These are phyloP conservation scores for Cytospora paraplurivora DNA, from an alignment of 2,329 filamentous ascomycete species.

Conservation along the genomic window DNA sequence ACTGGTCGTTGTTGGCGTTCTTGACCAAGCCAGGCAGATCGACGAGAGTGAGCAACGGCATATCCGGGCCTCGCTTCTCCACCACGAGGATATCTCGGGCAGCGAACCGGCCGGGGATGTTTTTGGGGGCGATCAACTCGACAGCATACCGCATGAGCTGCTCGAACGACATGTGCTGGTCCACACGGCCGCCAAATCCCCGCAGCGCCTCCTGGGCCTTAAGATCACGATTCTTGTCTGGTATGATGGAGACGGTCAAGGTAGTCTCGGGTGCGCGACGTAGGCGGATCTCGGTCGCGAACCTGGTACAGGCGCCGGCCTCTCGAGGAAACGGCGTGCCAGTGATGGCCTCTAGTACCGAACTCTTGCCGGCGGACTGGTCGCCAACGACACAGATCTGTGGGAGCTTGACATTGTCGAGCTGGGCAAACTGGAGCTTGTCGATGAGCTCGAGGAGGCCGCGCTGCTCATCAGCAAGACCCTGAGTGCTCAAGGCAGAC, in stretches of 20 bases:
- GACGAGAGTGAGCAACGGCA: constrained; percentile 62
- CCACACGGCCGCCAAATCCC: constrained; percentile 51
- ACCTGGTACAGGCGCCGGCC: constrained; percentile 63
- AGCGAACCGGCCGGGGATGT: constrained; percentile 52
- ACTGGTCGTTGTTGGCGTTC: constrained; percentile 56
- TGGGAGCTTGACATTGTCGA: constrained; percentile 49
- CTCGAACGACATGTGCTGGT: constrained; percentile 49
- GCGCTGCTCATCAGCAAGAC: constrained; percentile 56
- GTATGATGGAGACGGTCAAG: constrained; percentile 57
- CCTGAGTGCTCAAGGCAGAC: constrained; percentile 51
- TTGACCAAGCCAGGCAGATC: constrained; percentile 62
- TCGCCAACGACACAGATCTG: constrained; percentile 67
- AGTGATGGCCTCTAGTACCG: constrained; percentile 64
- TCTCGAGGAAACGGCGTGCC: constrained; percentile 63
- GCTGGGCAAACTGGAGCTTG: constrained; percentile 41
- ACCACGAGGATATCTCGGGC: constrained; percentile 58
- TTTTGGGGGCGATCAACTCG: constrained; percentile 53
- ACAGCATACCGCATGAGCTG: constrained; percentile 54
- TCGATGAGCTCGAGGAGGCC: constrained; percentile 58
- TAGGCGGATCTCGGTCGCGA: constrained; percentile 62
- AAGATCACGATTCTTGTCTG: constrained; percentile 50
- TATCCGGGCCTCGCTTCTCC: constrained; percentile 60
- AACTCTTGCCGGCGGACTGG: constrained; percentile 66
- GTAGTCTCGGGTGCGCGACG: constrained; percentile 48
- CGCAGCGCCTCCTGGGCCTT: constrained; percentile 51